A percentile compares a stretch with the other conserved stretches of the same genome.
Evolutionary conservation across 2,329 filamentous ascomycete genomes (phyloP).

Genomic region (Beauveria rudraprayagi): DNA sequence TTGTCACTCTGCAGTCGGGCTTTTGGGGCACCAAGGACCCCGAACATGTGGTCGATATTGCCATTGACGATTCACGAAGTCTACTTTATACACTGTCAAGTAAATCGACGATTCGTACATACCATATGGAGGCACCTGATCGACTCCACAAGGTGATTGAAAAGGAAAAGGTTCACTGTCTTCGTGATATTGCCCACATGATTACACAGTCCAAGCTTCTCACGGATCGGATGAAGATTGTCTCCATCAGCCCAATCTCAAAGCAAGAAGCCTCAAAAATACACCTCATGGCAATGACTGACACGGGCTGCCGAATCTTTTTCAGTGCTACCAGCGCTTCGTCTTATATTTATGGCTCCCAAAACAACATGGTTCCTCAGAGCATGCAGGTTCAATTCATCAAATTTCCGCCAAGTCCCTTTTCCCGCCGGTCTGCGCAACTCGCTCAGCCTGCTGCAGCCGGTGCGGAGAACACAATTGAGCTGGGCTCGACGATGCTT

Average conservation of each 20-base stretch:
- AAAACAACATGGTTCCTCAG: slow-evolving; percentile 61
- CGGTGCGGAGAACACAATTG: slow-evolving; percentile 32
- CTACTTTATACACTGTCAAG: slow-evolving; percentile 88
- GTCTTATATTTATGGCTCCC: slow-evolving; percentile 54
- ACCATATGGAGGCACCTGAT: slow-evolving; percentile 66
- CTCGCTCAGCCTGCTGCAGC: slow-evolving; percentile 13
- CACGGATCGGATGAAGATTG: slow-evolving; percentile 61
- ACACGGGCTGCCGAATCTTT: slow-evolving; percentile 84
- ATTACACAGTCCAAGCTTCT: slow-evolving; percentile 67
- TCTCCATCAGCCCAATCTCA: slow-evolving; percentile 79
- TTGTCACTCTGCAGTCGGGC: slow-evolving; percentile 44
- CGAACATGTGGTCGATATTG: slow-evolving; percentile 70
- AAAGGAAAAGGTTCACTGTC: slow-evolving; percentile 52
- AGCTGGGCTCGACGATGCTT: slow-evolving; percentile 42
- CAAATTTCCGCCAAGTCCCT: slow-evolving; percentile 68
- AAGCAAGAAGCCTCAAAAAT: slow-evolving; percentile 71
- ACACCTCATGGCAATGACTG: slow-evolving; percentile 83
- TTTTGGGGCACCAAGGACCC: slow-evolving; percentile 43
- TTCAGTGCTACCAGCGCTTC: slow-evolving; percentile 80
- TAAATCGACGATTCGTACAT: slow-evolving; percentile 81
- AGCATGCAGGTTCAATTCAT: slow-evolving; percentile 98
- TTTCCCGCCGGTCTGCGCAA: slow-evolving; percentile 23
- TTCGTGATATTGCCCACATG: slow-evolving; percentile 77
- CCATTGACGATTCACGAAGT: slow-evolving; percentile 79
- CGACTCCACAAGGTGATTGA: slow-evolving; percentile 57